Percentiles rank a stretch among this genome's conserved stretches.
phyloP scores from a whole-genome alignment of 2,329 filamentous ascomycete genomes.

The Leptographium procerum region DNA sequence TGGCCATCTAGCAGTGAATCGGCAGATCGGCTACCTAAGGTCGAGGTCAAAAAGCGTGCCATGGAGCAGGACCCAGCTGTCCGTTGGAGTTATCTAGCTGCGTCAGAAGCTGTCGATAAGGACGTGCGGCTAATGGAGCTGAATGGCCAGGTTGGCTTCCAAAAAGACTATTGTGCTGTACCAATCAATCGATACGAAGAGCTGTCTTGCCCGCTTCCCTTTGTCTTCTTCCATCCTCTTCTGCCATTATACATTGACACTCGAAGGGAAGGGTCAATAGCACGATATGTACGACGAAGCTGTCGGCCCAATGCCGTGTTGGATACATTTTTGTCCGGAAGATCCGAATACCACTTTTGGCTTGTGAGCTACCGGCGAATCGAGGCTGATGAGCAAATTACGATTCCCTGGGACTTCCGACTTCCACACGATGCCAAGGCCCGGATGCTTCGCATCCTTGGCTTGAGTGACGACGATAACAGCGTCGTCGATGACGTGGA shows the following conservation, averaged over 20 bases:
- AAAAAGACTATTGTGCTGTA: constrained; percentile 60
- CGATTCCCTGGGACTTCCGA: constrained; percentile 56
- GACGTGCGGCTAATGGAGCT: constrained; percentile 56
- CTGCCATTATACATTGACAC: constrained; percentile 92
- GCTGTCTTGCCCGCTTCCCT: constrained; percentile 53
- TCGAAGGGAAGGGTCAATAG: constrained; percentile 69
- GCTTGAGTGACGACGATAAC: constrained; percentile 48
- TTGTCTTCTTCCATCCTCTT: constrained; percentile 78
- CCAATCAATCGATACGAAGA: constrained; percentile 57
- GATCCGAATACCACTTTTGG: constrained; percentile 82
- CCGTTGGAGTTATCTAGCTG: constrained; percentile 57
- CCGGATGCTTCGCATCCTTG: constrained; percentile 47
- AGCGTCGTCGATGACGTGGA: constrained; percentile 39
- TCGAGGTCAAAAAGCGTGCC: constrained; percentile 40
- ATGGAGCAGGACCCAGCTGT: constrained; percentile 42
- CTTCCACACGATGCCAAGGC: constrained; percentile 42
- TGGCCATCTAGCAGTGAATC: constrained; percentile 32
- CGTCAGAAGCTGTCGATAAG: constrained; percentile 40
- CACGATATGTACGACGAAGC: constrained; percentile 84
- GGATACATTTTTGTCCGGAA: constrained; percentile 72
- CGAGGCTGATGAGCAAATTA: constrained; percentile 50
- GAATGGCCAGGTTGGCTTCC: constrained; percentile 64
- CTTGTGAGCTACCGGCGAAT: constrained; percentile 76
- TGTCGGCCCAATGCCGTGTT: constrained; percentile 83
- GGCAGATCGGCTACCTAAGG: constrained; percentile 30